These are phyloP conservation scores for Heterobasidion irregulare DNA, from an alignment of 1,284 basidiomycete species.

Conservation along the genomic window DNA sequence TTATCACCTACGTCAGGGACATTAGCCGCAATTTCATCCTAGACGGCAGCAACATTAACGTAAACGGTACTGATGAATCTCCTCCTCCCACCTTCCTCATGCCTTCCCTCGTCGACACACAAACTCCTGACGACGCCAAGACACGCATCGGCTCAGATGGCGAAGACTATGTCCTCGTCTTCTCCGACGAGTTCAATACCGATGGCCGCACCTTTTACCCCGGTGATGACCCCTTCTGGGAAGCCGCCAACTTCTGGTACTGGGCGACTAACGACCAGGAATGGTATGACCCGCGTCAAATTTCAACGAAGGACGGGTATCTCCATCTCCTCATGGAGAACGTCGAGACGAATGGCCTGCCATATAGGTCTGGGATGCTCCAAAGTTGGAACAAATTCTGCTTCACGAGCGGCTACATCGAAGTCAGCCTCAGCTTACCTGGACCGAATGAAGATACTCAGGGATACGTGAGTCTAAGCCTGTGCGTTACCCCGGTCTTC, in stretches of 20 bases:
- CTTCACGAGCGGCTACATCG: slow-evolving; percentile 70
- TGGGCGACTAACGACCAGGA: slow-evolving; percentile 59
- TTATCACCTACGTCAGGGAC: slow-evolving; percentile 47
- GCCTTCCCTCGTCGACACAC: slow-evolving; percentile 56
- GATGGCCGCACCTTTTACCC: slow-evolving; percentile 67
- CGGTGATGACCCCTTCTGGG: slow-evolving; percentile 70
- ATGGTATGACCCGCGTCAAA: slow-evolving; percentile 74
- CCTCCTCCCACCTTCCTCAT: slow-evolving; percentile 31
- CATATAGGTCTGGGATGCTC: slow-evolving; percentile 56
- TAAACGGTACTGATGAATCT: slow-evolving; percentile 24
- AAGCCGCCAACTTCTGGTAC: slow-evolving; percentile 66
- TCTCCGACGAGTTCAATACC: slow-evolving; percentile 79
- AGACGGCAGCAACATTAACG: slow-evolving; percentile 48
- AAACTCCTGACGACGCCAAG: slow-evolving; percentile 52
- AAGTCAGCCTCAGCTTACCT: slow-evolving; percentile 35
- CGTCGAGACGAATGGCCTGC: slow-evolving; percentile 50
- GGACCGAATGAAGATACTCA: slow-evolving; percentile 25
- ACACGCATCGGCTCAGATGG: slow-evolving; percentile 62
- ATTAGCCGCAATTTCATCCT: slow-evolving; percentile 40
- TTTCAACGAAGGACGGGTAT: slow-evolving; percentile 65
- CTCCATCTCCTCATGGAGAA: slow-evolving; percentile 70
- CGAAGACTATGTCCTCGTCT: slow-evolving; percentile 54
- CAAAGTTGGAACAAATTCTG: slow-evolving; percentile 85
- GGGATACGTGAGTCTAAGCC: slow-evolving; percentile 25
- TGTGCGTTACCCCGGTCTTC: not conserved